phyloP scores from a whole-genome alignment of 225 moss, liverwort and hornwort genomes.

The Pseudoscleropodium purum region DNA sequence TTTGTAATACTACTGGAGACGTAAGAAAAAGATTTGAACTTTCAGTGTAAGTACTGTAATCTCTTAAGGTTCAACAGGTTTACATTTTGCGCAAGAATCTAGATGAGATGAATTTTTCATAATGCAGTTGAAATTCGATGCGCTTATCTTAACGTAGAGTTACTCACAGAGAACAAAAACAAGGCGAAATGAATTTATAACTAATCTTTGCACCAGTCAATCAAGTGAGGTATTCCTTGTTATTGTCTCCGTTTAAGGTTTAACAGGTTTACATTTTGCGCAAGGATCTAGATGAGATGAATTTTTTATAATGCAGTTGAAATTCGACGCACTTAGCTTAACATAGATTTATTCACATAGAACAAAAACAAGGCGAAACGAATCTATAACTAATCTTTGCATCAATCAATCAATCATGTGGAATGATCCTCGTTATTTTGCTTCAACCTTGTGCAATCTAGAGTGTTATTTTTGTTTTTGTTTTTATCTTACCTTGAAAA shows the following conservation, averaged over 20 bases:
- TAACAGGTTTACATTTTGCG: no score
- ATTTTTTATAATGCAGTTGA: neutral
- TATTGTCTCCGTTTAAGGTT: no score
- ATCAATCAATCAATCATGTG: neutral
- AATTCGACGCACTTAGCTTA: neutral
- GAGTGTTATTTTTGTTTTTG: no score
- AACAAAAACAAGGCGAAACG: neutral
- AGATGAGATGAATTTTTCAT: neutral
- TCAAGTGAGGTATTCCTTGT: neutral
- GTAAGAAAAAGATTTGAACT: neutral
- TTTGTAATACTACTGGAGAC: neutral
- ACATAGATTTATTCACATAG: neutral
- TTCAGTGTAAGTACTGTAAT: neutral
- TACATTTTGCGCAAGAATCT: neutral
- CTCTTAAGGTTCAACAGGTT: neutral
- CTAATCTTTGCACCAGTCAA: neutral
- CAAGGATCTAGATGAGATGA: neutral
- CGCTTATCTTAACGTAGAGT: neutral
- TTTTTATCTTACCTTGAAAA: conserved; percentile 25
- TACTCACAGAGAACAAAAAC: neutral
- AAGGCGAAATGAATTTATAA: neutral
- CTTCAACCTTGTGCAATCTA: neutral
- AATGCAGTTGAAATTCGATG: neutral
- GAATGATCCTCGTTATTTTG: neutral
- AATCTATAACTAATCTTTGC: neutral